Evolutionary conservation across 371 early-diverging fungal genomes (phyloP).

Genomic region (Chytridium lagenaria): DNA sequence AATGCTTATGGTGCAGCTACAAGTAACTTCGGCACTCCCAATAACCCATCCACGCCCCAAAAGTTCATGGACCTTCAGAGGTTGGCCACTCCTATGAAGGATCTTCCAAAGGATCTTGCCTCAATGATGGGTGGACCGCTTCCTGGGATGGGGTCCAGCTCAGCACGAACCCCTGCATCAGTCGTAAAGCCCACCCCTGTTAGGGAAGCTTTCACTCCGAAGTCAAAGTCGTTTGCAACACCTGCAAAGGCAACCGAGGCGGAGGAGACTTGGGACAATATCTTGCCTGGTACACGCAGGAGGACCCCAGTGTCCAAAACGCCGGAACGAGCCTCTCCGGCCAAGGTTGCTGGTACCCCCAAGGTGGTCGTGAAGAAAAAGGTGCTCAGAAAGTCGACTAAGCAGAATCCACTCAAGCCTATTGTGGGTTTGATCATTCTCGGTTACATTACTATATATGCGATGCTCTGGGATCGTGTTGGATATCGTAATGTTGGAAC

Average conservation of each 20-base stretch:
- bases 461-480: constrained; percentile 17
- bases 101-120: too few relatives aligned
- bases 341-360: neutral
- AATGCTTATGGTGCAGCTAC: too few relatives aligned
- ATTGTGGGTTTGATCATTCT: neutral
- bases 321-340: neutral
- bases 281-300: neutral
- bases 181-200: neutral
- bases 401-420: neutral
- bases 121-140: too few relatives aligned
- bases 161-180: too few relatives aligned
- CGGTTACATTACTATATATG: constrained; percentile 1
- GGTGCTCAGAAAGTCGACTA: neutral
- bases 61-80: too few relatives aligned
- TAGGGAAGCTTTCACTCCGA: neutral
- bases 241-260: neutral
- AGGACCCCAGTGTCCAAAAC: neutral
- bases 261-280: constrained; percentile 2
- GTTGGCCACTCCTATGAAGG: too few relatives aligned
- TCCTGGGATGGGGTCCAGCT: too few relatives aligned
- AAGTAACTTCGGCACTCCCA: too few relatives aligned
- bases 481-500: constrained; percentile 24
- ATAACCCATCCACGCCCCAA: too few relatives aligned
- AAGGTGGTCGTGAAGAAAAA: neutral
- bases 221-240: neutral